Percentiles rank a stretch among this genome's conserved stretches.
phyloP scores from a whole-genome alignment of 2,329 filamentous ascomycete genomes.

The Zarea fungicola region DNA sequence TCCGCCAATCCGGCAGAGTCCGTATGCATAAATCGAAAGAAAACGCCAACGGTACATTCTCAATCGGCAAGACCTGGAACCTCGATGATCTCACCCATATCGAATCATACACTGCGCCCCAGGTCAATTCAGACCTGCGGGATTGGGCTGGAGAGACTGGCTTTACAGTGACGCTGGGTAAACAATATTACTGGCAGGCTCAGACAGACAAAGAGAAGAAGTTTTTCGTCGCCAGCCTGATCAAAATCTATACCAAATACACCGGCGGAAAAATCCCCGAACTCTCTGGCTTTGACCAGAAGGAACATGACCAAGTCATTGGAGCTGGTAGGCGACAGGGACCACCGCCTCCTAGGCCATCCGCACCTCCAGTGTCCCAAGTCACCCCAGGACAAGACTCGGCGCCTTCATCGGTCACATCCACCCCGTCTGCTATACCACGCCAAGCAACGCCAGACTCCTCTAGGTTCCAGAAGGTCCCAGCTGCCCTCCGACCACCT shows the following conservation, averaged over 20 bases:
- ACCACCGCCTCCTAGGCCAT: slow-evolving; percentile 24
- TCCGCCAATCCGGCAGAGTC: slow-evolving; percentile 85
- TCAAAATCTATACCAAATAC: slow-evolving; percentile 97
- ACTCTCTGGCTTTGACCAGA: slow-evolving; percentile 74
- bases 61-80: slow-evolving; percentile 97
- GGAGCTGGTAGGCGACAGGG: slow-evolving; percentile 47
- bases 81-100: slow-evolving; percentile 83
- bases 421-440: not conserved
- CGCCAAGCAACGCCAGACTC: slow-evolving; percentile 15
- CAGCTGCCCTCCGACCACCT: slow-evolving; percentile 30
- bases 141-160: slow-evolving; percentile 79
- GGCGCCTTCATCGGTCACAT: not conserved
- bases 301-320: slow-evolving; percentile 70
- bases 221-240: slow-evolving; percentile 92
- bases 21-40: slow-evolving; percentile 96
- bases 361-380: not conserved
- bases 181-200: slow-evolving; percentile 96
- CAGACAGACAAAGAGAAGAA: slow-evolving; percentile 94
- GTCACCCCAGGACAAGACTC: slow-evolving; percentile 2
- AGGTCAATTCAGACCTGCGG: slow-evolving; percentile 54
- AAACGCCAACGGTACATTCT: slow-evolving; percentile 89
- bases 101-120: slow-evolving; percentile 69
- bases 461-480: slow-evolving; percentile 16
- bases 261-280: slow-evolving; percentile 79
- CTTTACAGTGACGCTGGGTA: slow-evolving; percentile 82